Conservation (phyloP, 179 eudicot species). For the Spinacia oleracea region DNA sequence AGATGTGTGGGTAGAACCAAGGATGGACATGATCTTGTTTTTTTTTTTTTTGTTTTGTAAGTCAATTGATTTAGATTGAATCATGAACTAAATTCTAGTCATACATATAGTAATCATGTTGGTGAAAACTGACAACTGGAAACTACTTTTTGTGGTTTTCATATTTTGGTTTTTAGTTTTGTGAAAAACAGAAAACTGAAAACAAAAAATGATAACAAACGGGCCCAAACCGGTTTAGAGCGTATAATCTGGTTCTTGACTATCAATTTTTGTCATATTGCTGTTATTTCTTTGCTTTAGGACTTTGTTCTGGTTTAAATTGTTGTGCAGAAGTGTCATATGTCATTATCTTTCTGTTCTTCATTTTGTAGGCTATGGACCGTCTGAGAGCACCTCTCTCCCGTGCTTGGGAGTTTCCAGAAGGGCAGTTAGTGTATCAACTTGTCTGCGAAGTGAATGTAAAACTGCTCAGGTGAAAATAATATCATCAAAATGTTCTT, state of each 20-base stretch:
- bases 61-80: too few relatives aligned
- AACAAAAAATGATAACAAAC: too few relatives aligned
- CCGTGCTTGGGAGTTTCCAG: constrained; percentile 60
- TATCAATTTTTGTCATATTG: not conserved
- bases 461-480: constrained; percentile 37
- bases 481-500: constrained; percentile 34
- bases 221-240: not conserved
- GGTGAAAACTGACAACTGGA: too few relatives aligned
- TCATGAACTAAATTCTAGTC: too few relatives aligned
- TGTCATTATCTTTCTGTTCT: constrained; percentile 1
- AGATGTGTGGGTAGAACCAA: not conserved
- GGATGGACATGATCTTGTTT: not conserved
- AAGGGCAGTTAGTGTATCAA: constrained; percentile 41
- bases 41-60: too few relatives aligned
- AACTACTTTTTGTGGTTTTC: too few relatives aligned
- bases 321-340: constrained; percentile 3
- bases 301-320: not conserved
- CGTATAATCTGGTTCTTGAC: not conserved
- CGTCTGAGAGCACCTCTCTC: constrained; percentile 54
- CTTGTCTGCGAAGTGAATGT: constrained; percentile 36
- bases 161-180: too few relatives aligned
- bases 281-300: not conserved
- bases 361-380: constrained; percentile 55
- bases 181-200: too few relatives aligned
- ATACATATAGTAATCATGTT: too few relatives aligned